Percentiles rank a stretch among this genome's conserved stretches.
Conservation (phyloP, 495 filamentous ascomycete species). For the Arthonia radiata region DNA sequence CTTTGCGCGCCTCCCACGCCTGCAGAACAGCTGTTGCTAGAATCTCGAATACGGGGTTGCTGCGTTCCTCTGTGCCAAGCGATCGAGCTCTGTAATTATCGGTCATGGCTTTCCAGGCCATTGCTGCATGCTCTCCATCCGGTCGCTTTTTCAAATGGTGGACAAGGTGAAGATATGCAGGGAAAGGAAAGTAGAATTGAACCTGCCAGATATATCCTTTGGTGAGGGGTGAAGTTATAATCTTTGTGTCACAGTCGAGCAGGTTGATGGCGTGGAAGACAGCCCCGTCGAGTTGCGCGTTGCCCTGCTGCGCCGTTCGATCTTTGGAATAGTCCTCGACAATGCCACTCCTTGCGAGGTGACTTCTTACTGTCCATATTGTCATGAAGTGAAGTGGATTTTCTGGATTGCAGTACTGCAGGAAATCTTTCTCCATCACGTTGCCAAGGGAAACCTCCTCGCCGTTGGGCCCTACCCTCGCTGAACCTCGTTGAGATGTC, state of each 20-base stretch:
- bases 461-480: slow-evolving; percentile 7
- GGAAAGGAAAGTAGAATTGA: slow-evolving; percentile 25
- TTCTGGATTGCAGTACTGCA: slow-evolving; percentile 20
- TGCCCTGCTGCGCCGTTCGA: slow-evolving; percentile 5
- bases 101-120: slow-evolving; percentile 24
- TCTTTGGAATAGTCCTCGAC: slow-evolving; percentile 20
- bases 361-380: slow-evolving; percentile 21
- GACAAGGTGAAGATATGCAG: slow-evolving; percentile 23
- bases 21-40: slow-evolving; percentile 21
- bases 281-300: slow-evolving; percentile 15
- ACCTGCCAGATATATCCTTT: slow-evolving; percentile 20
- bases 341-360: slow-evolving; percentile 21
- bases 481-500: slow-evolving; percentile 3
- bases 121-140: slow-evolving; percentile 8
- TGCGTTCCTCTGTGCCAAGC: slow-evolving; percentile 1
- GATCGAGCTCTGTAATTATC: slow-evolving; percentile 23
- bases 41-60: slow-evolving; percentile 16
- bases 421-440: slow-evolving; percentile 21
- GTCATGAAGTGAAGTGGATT: slow-evolving; percentile 30
- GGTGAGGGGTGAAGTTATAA: slow-evolving; percentile 21
- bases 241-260: slow-evolving; percentile 23
- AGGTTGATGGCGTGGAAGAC: slow-evolving; percentile 17
- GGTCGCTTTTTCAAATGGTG: slow-evolving; percentile 21
- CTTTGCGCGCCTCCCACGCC: slow-evolving; percentile 19
- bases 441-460: slow-evolving; percentile 17